Evolutionary conservation across 345 rosid species (phyloP), one percentile per base, ranked within the genome.

Genomic region (Pseudoturritis turrita): DNA sequence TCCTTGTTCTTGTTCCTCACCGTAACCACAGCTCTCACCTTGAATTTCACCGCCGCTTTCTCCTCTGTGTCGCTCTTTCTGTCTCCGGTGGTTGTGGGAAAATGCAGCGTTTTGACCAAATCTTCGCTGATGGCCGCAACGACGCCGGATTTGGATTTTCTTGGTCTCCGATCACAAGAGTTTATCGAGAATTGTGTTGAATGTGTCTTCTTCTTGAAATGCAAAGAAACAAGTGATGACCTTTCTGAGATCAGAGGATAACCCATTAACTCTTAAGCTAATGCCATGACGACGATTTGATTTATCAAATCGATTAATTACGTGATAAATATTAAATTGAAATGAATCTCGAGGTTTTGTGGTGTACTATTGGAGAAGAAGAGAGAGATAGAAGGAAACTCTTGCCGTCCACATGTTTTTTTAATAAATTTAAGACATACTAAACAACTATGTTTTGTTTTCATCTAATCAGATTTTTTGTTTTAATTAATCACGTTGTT

Each of bases 1-100:
- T 87, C 96, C 72, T 89, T 94, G 76, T 76, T 77, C 77, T 85
- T 94, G 74, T 84, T 90, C 76, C 86, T 87, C 45, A 94, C 91
- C 2, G 94, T 86, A 15, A 88, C 78, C 10, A 84, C 84, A 37
- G 89, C 96, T 70, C 89, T 89, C 35, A 84, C 92, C 84, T 84
- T 91, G 60, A 94, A 82, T 68, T 74, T 80, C 36, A 71, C 89
- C 1, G 82, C 68, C 43, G 23, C 60, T 39, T 50, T 60, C 72
- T 81, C 90, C 5, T 80, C 73, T 17, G 59, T 58, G 17, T 65
- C 77, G 4, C 68, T 71, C 60, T 56, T 73, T 19, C 52, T 56
- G 35, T 61, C 72, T 0, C 44, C 64, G 26, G 73, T 52, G 11
- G 52, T 13, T 26, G 40, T 36, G 13, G 74, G 43, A n/a, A 21